phyloP scores from a whole-genome alignment of 202 grass and related monocot genomes.

The Brachypodium distachyon region DNA sequence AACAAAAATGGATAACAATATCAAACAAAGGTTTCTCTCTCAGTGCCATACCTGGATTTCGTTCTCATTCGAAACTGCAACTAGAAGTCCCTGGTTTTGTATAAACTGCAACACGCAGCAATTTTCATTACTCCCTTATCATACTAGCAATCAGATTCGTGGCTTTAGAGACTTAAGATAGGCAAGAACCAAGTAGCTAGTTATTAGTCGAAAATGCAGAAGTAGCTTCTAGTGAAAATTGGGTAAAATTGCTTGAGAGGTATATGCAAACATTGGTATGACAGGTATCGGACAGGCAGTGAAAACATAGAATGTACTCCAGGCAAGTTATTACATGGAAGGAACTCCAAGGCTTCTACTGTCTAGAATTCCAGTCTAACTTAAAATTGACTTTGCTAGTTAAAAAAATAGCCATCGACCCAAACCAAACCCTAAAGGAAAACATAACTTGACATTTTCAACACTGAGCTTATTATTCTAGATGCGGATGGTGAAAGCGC shows the following conservation, averaged over 20 bases:
- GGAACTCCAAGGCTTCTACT: neutral
- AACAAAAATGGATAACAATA: neutral
- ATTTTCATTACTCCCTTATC: neutral
- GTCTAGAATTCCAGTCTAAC: neutral
- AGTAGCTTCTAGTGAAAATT: neutral
- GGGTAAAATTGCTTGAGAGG: neutral
- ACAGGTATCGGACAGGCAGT: neutral
- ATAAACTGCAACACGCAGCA: conserved; percentile 68
- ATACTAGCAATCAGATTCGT: neutral
- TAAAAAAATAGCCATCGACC: neutral
- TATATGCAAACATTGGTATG: neutral
- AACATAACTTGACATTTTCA: neutral
- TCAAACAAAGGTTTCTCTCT: neutral
- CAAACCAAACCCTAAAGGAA: neutral
- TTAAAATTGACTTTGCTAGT: neutral
- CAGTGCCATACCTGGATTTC: conserved; percentile 64
- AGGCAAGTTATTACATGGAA: neutral
- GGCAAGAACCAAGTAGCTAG: neutral
- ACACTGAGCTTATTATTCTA: neutral
- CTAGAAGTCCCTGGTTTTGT: conserved; percentile 73
- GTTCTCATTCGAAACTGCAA: conserved; percentile 89
- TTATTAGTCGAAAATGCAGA: neutral
- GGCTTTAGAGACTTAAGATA: neutral
- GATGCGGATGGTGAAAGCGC: neutral
- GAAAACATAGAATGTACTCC: neutral